Conservation (phyloP, 2,329 filamentous ascomycete genomes). For the Monosporascus sp. region DNA sequence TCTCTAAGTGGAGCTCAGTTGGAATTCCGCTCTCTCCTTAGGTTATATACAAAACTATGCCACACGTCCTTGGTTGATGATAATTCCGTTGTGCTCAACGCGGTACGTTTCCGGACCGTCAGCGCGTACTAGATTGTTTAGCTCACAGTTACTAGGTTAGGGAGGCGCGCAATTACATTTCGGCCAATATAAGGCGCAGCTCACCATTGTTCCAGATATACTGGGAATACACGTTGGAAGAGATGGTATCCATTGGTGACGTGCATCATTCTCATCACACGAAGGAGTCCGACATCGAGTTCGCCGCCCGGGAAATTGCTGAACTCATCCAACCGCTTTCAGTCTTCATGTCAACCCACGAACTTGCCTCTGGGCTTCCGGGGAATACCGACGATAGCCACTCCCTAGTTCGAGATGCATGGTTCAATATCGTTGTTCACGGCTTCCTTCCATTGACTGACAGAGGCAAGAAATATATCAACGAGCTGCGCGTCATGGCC, state of each 20-base stretch:
- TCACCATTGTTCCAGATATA: conserved; percentile 80
- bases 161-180: conserved; percentile 75
- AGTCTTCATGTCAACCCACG: conserved; percentile 67
- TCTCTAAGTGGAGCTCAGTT: conserved; percentile 71
- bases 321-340: conserved; percentile 86
- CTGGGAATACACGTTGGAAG: conserved; percentile 75
- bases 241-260: conserved; percentile 86
- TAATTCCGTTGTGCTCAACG: conserved; percentile 61
- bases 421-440: conserved; percentile 97
- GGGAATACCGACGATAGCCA: conserved; percentile 62
- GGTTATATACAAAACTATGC: conserved; percentile 72
- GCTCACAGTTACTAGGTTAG: conserved; percentile 45
- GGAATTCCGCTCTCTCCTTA: conserved; percentile 82
- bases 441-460: conserved; percentile 75
- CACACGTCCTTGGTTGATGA: conserved; percentile 68
- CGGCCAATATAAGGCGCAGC: conserved; percentile 59
- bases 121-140: not conserved
- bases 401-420: conserved; percentile 78
- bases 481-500: conserved; percentile 79
- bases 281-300: conserved; percentile 71
- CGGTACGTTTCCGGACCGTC: conserved; percentile 46
- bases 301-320: conserved; percentile 80
- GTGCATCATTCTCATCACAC: conserved; percentile 68
- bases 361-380: conserved; percentile 42
- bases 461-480: conserved; percentile 64